A percentile compares a stretch with the other conserved stretches of the same genome.
Conservation (phyloP, 257 asterid genomes). For the Leptodermis oblonga region DNA sequence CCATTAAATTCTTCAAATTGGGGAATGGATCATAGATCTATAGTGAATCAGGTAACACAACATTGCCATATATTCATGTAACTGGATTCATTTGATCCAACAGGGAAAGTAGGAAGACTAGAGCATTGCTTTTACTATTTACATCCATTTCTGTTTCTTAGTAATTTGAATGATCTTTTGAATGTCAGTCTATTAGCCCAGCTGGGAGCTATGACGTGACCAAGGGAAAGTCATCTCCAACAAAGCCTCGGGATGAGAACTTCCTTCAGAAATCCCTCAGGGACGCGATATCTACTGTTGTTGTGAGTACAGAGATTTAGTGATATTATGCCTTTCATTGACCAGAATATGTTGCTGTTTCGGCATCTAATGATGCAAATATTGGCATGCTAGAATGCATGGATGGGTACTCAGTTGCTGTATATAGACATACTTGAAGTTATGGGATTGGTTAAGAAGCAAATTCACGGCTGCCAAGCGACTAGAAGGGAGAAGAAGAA, state of each 20-base stretch:
- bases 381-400: conserved; percentile 43
- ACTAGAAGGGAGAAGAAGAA: conserved; percentile 63
- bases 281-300: conserved; percentile 48
- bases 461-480: conserved; percentile 38
- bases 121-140: neutral
- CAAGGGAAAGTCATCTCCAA: conserved; percentile 21
- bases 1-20: conserved; percentile 27
- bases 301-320: conserved; percentile 39
- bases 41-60: conserved; percentile 31
- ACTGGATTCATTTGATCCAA: neutral
- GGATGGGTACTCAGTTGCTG: conserved; percentile 79
- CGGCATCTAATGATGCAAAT: conserved; percentile 17
- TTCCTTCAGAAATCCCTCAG: conserved; percentile 43
- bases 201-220: conserved; percentile 21
- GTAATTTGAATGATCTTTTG: neutral
- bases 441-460: conserved; percentile 37
- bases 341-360: neutral
- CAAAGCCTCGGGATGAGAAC: conserved; percentile 31
- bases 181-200: conserved; percentile 41
- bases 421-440: conserved; percentile 46
- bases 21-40: conserved; percentile 33
- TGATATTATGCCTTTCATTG: neutral
- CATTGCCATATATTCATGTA: neutral
- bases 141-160: conserved; percentile 6
- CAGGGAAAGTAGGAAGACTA: neutral